phyloP scores from a whole-genome alignment of 768 basidiomycete genomes.

The Gymnopilus junonius region DNA sequence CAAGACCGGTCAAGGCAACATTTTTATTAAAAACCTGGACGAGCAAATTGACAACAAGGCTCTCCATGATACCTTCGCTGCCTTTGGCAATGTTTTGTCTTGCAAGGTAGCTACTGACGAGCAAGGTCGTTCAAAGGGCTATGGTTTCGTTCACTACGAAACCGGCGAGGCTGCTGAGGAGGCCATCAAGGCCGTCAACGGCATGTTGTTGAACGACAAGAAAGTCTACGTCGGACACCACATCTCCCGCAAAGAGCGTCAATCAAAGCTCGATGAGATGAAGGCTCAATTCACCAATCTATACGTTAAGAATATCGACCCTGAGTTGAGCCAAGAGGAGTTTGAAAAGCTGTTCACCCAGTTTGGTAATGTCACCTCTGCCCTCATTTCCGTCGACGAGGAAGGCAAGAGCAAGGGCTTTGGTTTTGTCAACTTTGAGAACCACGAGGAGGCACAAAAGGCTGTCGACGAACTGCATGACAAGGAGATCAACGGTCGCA shows the following conservation, averaged over 20 bases:
- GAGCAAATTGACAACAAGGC: conserved; percentile 99
- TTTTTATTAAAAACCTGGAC: conserved; percentile 99
- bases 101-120: conserved; percentile 99
- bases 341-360: conserved; percentile 80
- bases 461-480: conserved; percentile 94
- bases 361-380: conserved; percentile 88
- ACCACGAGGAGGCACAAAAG: conserved; percentile 87
- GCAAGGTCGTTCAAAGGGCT: conserved; percentile 93
- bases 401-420: conserved; percentile 95
- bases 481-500: conserved; percentile 80
- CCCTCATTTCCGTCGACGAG: conserved; percentile 82
- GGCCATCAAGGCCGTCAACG: conserved; percentile 98
- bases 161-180: conserved; percentile 94
- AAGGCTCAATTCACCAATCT: conserved; percentile 97
- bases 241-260: conserved; percentile 97
- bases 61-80: conserved; percentile 98
- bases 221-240: conserved; percentile 99
- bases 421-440: conserved; percentile 96
- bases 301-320: conserved; percentile 96
- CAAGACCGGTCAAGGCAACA: conserved; percentile 99
- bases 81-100: conserved; percentile 97
- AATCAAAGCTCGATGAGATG: conserved; percentile 98
- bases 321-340: conserved; percentile 82
- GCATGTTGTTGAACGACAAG: conserved; percentile 99
- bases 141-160: conserved; percentile 99